Base-by-base conservation (phyloP, 179 eudicot genomes). In the Vitellaria paradoxa region DNA sequence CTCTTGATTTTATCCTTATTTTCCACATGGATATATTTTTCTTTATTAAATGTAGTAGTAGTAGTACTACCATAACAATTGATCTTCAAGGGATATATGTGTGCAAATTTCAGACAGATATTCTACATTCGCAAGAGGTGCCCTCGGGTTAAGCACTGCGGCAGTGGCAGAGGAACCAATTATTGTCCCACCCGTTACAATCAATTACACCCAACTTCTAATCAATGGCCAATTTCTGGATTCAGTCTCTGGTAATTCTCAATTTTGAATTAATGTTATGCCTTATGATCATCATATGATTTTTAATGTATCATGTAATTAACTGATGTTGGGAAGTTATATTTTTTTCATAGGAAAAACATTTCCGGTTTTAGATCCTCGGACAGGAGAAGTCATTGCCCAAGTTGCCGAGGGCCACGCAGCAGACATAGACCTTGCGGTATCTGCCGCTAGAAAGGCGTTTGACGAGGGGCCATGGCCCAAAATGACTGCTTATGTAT, bases 401-500 rank as follows among this genome's bases (percentile, higher is more conserved):
- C 86, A 89, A 68, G 91, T 91, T 72, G 86, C 97, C 49, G 99
- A 93, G 84, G 99, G 90, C 1, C 91, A 93, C 61, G 75, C 84
- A 37, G 97, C 91, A 72, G 99, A 95, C 70, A 79, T 95, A 60
- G 83, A 95, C 78, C 92, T 90, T 11, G 99, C 97, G 17, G 99
- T 95, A 5, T 77, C 88, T 80, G 93, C 97, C 82, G 98, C 98
- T 73, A 91, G 98, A 3, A 93, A 88, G 85, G 98, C 98, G 2
- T 95, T 95, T 72, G 97, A 95, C 66, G 97, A 95, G 80, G 99
- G 99, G 18, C 99, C 97, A 62, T 95, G 99, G 99, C 99, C 99
- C 26, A 93, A 64, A 86, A 93, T 95, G 99, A 83, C 87, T 3
- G 91, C 99, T 82, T 95, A 93, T 83, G 97, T 95, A 77, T 79